A percentile compares a stretch with the other conserved stretches of the same genome.
These are phyloP conservation scores for Neopestalotiopsis clavispora DNA, from an alignment of 2,329 filamentous ascomycete species.

Conservation along the genomic window DNA sequence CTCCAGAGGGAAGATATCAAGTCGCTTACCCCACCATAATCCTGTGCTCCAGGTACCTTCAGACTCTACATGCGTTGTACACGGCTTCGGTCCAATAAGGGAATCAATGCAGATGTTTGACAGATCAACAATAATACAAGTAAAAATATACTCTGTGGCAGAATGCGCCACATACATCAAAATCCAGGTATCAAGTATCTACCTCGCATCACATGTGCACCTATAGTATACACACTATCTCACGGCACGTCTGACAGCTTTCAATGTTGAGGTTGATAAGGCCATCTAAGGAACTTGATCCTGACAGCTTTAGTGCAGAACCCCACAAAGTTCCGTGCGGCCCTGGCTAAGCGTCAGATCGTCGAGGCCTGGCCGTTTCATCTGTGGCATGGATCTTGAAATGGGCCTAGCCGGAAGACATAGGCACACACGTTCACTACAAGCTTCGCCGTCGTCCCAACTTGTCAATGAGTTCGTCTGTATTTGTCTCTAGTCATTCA, in stretches of 20 bases:
- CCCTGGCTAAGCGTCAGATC: neutral
- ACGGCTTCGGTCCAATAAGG: too few species aligned
- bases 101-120: too few species aligned
- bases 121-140: too few species aligned
- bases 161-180: too few species aligned
- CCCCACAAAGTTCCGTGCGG: neutral
- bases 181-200: too few species aligned
- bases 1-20: neutral
- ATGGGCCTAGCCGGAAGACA: too few species aligned
- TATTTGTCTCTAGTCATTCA: too few species aligned
- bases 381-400: conserved; percentile 4
- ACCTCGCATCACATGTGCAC: neutral
- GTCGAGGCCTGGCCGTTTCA: conserved; percentile 12
- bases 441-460: neutral
- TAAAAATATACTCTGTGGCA: too few species aligned
- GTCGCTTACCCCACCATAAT: neutral
- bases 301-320: conserved; percentile 14
- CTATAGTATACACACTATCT: neutral
- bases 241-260: neutral
- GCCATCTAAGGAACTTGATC: neutral
- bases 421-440: too few species aligned
- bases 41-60: too few species aligned
- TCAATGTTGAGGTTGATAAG: neutral
- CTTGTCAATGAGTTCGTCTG: neutral
- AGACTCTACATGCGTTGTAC: too few species aligned